These are phyloP conservation scores for Brassica nigra DNA, from an alignment of 345 rosid species.

Conservation along the genomic window DNA sequence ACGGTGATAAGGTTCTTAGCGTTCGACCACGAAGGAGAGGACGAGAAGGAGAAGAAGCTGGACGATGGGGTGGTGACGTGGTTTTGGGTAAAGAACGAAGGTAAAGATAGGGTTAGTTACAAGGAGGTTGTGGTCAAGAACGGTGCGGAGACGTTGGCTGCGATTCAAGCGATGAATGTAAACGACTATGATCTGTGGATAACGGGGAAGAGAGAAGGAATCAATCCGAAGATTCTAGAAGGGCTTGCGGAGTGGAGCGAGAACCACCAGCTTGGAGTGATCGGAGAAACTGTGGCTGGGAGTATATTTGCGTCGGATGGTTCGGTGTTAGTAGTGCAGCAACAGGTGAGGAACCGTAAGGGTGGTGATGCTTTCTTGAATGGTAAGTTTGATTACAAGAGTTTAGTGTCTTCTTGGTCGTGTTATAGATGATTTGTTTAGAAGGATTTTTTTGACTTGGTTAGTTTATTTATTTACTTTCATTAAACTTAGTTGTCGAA, in stretches of 20 bases:
- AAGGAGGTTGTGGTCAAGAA: constrained; percentile 64
- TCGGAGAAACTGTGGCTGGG: constrained; percentile 65
- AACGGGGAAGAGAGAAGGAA: constrained; percentile 66
- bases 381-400: constrained; percentile 38
- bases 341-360: constrained; percentile 51
- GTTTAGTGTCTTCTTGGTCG: constrained; percentile 21
- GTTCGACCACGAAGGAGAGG: constrained; percentile 51
- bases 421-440: constrained; percentile 14
- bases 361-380: constrained; percentile 42
- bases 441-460: background rate
- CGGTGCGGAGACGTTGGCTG: constrained; percentile 66
- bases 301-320: constrained; percentile 48
- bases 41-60: constrained; percentile 68
- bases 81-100: constrained; percentile 76
- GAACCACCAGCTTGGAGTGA: constrained; percentile 54
- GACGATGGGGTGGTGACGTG: constrained; percentile 75
- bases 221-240: constrained; percentile 56
- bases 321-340: constrained; percentile 75
- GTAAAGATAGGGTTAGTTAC: constrained; percentile 55
- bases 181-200: constrained; percentile 65
- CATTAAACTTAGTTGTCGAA: no score
- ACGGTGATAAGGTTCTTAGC: constrained; percentile 62
- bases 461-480: constrained; percentile 17
- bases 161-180: constrained; percentile 58
- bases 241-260: constrained; percentile 67